Evolutionary conservation across 2,329 filamentous ascomycete species (phyloP), one percentile per base, ranked within the genome.

Genomic region (Trichoderma hamatum): DNA sequence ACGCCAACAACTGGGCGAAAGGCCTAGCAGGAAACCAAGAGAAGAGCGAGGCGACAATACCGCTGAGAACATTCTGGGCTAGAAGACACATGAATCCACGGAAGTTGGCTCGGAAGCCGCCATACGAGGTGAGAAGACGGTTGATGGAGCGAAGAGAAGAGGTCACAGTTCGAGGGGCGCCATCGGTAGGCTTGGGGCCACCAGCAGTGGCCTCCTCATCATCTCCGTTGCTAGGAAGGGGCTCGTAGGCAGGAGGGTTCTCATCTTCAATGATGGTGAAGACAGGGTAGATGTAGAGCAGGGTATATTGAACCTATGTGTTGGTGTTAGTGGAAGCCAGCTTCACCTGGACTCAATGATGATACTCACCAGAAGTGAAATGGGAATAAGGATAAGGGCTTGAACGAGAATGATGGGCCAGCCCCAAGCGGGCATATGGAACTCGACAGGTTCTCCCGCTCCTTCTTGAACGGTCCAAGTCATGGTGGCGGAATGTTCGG

Each of bases 81-180:
- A 88, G 11, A 64, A 78, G 78, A 76, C 84, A 86, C 69, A 81
- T 77, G 46, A 93, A 76, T 68, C 93, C 93, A 71, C 92, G 90
- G 85, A 93, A 91, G 75, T 87, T 84, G 69, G 90, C 86, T 70
- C 82, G 82, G 80, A 85, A 86, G 71, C 93, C 92, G 70, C 85
- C 89, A 72, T 88, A 81, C 58, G 86, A 81, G 72, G 84, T 83
- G 55, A 97, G 84, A 70, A 86, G 80, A 51, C 83, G 82, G 77
- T 82, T 79, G 69, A 82, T 85, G 74, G 81, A 80, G 73, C 84
- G 84, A 74, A 88, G 75, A 64, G 83, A 86, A 32, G 83, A 81
- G 24, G 84, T 87, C 72, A 86, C 78, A 71, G 82, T 81, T 70
- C 76, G 78, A 62, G 76, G 52, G 70, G 78, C 75, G 74, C 74